Conservation (phyloP, 2,329 filamentous ascomycete species). For the Kalmusia sp. region DNA sequence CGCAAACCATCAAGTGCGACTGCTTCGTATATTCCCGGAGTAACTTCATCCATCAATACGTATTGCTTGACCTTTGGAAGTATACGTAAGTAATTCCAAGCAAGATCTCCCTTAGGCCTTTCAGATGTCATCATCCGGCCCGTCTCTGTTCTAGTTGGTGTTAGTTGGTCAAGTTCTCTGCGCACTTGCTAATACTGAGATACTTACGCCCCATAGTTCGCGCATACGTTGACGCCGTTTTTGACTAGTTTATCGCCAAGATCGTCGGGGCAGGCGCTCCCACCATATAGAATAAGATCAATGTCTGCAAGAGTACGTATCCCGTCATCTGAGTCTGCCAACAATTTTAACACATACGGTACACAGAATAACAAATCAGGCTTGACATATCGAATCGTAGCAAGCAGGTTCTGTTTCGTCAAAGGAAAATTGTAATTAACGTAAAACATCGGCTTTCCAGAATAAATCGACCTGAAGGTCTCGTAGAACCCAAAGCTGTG, state of each 20-base stretch:
- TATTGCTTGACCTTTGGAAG: slow-evolving; percentile 50
- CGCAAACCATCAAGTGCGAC: slow-evolving; percentile 48
- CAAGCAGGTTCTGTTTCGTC: slow-evolving; percentile 26
- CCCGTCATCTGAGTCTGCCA: slow-evolving; percentile 65
- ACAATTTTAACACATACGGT: slow-evolving; percentile 69
- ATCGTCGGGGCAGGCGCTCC: slow-evolving; percentile 65
- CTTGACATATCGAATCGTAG: slow-evolving; percentile 27
- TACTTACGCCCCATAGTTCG: slow-evolving; percentile 64
- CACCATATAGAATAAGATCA: slow-evolving; percentile 64
- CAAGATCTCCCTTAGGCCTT: slow-evolving; percentile 59
- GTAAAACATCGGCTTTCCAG: slow-evolving; percentile 32
- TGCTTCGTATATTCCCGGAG: slow-evolving; percentile 49
- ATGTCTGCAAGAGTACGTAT: slow-evolving; percentile 55
- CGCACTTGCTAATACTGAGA: background rate
- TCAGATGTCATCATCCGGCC: slow-evolving; percentile 69
- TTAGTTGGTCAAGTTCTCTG: background rate
- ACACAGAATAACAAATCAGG: slow-evolving; percentile 67
- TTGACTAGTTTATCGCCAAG: slow-evolving; percentile 62
- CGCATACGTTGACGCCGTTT: slow-evolving; percentile 62
- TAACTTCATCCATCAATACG: slow-evolving; percentile 49
- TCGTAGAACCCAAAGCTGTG: slow-evolving; percentile 34
- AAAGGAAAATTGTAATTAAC: slow-evolving; percentile 29
- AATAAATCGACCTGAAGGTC: slow-evolving; percentile 31
- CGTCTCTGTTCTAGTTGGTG: slow-evolving; percentile 61
- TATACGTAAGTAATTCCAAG: slow-evolving; percentile 67